Percentiles rank a stretch among this genome's conserved stretches.
These are phyloP conservation scores for Filobasidium wieringae DNA, from an alignment of 768 basidiomycete species.

Conservation along the genomic window DNA sequence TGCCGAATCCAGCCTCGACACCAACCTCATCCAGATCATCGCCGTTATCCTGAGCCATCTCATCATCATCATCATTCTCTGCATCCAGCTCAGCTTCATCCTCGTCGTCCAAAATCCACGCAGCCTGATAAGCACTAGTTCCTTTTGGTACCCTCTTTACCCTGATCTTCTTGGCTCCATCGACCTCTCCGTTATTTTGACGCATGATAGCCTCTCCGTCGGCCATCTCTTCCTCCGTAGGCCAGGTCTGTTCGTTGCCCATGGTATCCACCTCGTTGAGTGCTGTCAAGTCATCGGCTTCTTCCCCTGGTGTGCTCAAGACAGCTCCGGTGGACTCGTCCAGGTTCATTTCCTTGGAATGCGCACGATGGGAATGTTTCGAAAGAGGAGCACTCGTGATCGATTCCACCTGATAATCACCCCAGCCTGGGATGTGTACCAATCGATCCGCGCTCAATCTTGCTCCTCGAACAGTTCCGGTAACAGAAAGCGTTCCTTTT, in stretches of 20 bases:
- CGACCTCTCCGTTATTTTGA: slow-evolving; percentile 22
- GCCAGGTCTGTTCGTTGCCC: slow-evolving; percentile 96
- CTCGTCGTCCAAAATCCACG: slow-evolving; percentile 84
- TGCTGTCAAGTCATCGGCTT: slow-evolving; percentile 75
- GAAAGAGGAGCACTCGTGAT: slow-evolving; percentile 17
- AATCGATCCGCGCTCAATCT: slow-evolving; percentile 68
- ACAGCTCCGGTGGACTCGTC: slow-evolving; percentile 44
- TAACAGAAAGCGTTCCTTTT: slow-evolving; percentile 57
- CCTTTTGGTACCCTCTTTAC: slow-evolving; percentile 85
- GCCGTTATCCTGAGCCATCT: slow-evolving; percentile 23
- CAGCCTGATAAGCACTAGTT: slow-evolving; percentile 90
- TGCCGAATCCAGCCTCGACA: slow-evolving; percentile 19
- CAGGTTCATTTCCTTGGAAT: slow-evolving; percentile 45
- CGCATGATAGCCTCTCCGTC: slow-evolving; percentile 38
- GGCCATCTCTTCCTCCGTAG: slow-evolving; percentile 88
- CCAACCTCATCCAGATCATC: slow-evolving; percentile 32
- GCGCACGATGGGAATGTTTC: slow-evolving; percentile 1
- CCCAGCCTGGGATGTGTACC: slow-evolving; percentile 73
- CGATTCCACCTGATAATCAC: slow-evolving; percentile 52
- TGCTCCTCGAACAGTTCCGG: slow-evolving; percentile 72
- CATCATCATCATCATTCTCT: slow-evolving; percentile 42
- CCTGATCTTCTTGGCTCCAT: slow-evolving; percentile 63
- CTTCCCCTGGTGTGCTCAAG: slow-evolving; percentile 53
- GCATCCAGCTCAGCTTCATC: slow-evolving; percentile 52
- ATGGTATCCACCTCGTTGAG: slow-evolving; percentile 71